These are phyloP conservation scores for Paracorniculantispora psalliotae DNA, from an alignment of 2,329 filamentous ascomycete species.

Conservation along the genomic window DNA sequence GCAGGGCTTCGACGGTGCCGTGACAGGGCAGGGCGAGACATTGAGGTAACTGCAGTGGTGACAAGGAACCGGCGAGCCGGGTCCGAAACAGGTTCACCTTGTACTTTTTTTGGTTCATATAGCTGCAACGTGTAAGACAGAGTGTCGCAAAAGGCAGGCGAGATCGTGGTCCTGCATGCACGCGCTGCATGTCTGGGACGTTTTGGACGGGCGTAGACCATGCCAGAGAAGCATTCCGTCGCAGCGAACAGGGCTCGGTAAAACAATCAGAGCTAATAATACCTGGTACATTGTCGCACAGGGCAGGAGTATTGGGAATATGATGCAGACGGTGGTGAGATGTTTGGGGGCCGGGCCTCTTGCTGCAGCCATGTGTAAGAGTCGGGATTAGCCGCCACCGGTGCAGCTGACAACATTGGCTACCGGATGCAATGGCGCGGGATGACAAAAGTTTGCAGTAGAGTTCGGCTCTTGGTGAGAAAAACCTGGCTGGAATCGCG, in stretches of 20 bases:
- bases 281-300: not conserved
- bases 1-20: not conserved
- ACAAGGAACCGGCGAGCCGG: not conserved
- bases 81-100: slow-evolving; percentile 3
- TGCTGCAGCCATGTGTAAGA: not conserved
- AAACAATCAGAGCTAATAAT: slow-evolving; percentile 7
- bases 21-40: not conserved
- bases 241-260: not conserved
- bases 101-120: not conserved
- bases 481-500: not conserved
- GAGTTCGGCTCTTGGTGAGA: not conserved
- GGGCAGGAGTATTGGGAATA: not conserved
- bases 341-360: not conserved
- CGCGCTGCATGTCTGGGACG: slow-evolving; percentile 3
- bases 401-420: not conserved
- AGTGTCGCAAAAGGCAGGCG: not conserved
- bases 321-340: not conserved
- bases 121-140: not conserved
- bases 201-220: not conserved
- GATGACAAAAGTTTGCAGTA: not conserved
- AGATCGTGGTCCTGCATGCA: not conserved
- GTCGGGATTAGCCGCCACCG: not conserved
- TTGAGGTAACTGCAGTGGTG: not conserved
- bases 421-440: not conserved
- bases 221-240: not conserved